Base-by-base conservation (phyloP, 768 basidiomycete genomes). In the Pleurotus giganteus region DNA sequence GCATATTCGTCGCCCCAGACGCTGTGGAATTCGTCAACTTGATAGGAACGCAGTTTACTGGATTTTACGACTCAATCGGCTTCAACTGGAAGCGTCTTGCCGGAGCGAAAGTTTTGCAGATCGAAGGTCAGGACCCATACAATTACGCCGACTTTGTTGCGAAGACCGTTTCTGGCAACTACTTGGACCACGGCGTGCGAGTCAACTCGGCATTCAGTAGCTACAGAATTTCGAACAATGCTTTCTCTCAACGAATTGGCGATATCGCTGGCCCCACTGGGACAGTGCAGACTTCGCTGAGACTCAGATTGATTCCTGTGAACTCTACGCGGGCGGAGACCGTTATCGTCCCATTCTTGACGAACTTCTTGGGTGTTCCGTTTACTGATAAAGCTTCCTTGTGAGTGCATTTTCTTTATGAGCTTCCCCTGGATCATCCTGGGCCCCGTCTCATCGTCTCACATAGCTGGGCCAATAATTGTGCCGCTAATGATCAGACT, bases 41-140 rank as follows among this genome's bases (percentile, higher is more conserved):
- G 32, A 60, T 84, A 34, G 83, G 81, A 24, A 46, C 73, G 0
- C 58, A 61, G 19, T 86, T 71, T 64, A 78, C 78, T 7, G 59
- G 57, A 9, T 79, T 74, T 66, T 79, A 79, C 56, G 76, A 77
- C 43, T 66, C 67, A 8, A 74, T 82, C 28, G 68, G 68, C 1
- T 84, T 86, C 61, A 68, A 86, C 70, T 85, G 79, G 79, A 65
- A 76, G 60, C 76, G 82, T 3, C 78, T 86, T 27, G 83, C 83
- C 24, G 85, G 84, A 7, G 84, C 85, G 12, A 71, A 72, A 49
- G 75, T 88, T 7, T 61, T 84, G 21, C 60, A 70, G 31, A 85
- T 86, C 54, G 78, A 79, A 54, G 84, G 81, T 27, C 62, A 73
- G 57, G 71, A 77, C 51, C 72, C 84, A 8, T 84, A 77, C 58